These are phyloP conservation scores for Phylloporus scabripes DNA, from an alignment of 768 basidiomycete genomes.

Conservation along the genomic window DNA sequence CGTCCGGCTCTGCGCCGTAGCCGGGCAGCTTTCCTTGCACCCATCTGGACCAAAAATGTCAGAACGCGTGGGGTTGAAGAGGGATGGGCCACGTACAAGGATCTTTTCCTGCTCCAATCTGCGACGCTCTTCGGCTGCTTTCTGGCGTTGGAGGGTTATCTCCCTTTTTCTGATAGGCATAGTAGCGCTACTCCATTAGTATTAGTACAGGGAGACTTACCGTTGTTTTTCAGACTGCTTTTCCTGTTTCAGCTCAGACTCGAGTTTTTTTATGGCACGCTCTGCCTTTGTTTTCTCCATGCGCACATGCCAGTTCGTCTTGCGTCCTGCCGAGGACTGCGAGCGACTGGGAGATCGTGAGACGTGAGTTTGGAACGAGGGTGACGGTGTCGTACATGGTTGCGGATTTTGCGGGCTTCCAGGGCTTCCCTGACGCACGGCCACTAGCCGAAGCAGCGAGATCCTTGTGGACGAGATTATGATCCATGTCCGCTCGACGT, in stretches of 20 bases:
- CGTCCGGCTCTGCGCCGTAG: constrained; percentile 68
- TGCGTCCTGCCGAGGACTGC: constrained; percentile 58
- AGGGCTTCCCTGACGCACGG: constrained; percentile 63
- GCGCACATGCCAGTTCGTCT: constrained; percentile 64
- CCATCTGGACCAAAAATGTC: constrained; percentile 50
- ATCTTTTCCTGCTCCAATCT: constrained; percentile 43
- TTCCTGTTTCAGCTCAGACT: constrained; percentile 70
- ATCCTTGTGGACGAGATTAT: constrained; percentile 18
- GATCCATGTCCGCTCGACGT: background rate
- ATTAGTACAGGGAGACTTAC: constrained; percentile 29
- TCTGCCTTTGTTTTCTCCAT: constrained; percentile 64
- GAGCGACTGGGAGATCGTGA: constrained; percentile 47
- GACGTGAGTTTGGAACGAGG: background rate
- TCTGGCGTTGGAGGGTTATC: constrained; percentile 65
- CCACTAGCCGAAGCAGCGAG: constrained; percentile 60
- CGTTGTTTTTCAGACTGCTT: constrained; percentile 62
- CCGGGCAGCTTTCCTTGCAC: constrained; percentile 70
- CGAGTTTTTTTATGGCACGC: constrained; percentile 66
- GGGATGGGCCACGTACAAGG: constrained; percentile 8
- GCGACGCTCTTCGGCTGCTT: constrained; percentile 65
- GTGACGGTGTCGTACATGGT: constrained; percentile 36
- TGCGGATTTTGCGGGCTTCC: constrained; percentile 50
- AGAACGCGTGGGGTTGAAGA: background rate
- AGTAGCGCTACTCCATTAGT: background rate
- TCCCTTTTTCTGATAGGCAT: constrained; percentile 49